Conservation (phyloP, 2,329 filamentous ascomycete species). For the Neobulgaria alba region DNA sequence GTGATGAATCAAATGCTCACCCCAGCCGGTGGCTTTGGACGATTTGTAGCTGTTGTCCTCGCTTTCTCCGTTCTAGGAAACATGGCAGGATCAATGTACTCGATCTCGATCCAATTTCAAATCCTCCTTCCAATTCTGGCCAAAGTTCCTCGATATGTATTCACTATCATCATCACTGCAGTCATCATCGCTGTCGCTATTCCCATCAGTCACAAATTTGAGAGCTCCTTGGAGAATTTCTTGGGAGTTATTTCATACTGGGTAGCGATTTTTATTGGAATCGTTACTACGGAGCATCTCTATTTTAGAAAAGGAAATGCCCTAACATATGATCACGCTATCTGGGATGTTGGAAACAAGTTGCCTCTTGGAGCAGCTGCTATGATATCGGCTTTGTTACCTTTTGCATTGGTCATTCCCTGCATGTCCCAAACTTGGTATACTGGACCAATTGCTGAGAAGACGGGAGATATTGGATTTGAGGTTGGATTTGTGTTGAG, state of each 20-base stretch:
- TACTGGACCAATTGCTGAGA: constrained; percentile 53
- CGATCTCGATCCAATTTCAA: constrained; percentile 56
- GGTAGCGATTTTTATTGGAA: constrained; percentile 60
- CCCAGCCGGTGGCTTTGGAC: constrained; percentile 50
- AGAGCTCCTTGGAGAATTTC: constrained; percentile 43
- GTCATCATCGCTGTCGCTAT: constrained; percentile 52
- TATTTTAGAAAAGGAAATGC: constrained; percentile 47
- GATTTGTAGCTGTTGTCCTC: constrained; percentile 52
- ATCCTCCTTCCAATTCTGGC: constrained; percentile 48
- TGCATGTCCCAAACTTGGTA: constrained; percentile 62
- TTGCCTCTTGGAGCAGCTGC: constrained; percentile 54
- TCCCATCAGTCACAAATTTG: constrained; percentile 33
- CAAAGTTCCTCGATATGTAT: constrained; percentile 47
- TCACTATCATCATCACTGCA: constrained; percentile 47
- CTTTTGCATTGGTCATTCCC: constrained; percentile 50
- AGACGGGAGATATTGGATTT: constrained; percentile 57
- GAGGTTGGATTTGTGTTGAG: constrained; percentile 49
- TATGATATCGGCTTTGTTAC: constrained; percentile 44
- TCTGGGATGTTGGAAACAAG: constrained; percentile 46
- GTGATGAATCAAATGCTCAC: constrained; percentile 51
- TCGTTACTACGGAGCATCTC: constrained; percentile 56
- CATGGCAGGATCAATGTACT: constrained; percentile 50
- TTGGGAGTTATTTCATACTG: constrained; percentile 60
- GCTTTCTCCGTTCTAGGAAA: constrained; percentile 51
- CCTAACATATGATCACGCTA: constrained; percentile 44